Evolutionary conservation across 345 rosid species (phyloP), one percentile per base, ranked within the genome.

Genomic region (Nasturtium officinale): DNA sequence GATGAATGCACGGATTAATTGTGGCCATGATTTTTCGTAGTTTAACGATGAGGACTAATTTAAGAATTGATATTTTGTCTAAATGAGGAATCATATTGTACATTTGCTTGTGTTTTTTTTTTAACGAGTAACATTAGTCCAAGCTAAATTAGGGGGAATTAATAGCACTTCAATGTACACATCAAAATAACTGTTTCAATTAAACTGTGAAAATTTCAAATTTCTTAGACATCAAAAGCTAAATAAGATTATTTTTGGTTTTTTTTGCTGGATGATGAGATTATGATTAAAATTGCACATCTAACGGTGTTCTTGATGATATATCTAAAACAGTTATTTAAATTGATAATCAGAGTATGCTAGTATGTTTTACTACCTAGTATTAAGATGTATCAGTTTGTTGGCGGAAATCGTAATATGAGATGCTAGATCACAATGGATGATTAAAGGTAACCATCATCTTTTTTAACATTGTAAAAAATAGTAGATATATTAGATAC

Each of bases 1-100:
- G 47, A 70, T 63, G 33, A 63, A 70, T 64, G 9, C 9, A 56
- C 80, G 80, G 76, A 56, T 18, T 63, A 2, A 10, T 37, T 47
- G 80, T 37, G 76, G 80, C 48, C 17, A 56, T 47, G 43, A 32
- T 62, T 37, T 55, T 9, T 5, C 45, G 9, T 6, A 54, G 25
- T 33, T 18, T 52, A 45, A 46, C 62, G 3, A 43, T 68, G 15
- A 51, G 68, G 74, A 75, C 74, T 43, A 53, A 35, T 30, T 45
- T 32, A 62, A 54, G 18, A 17, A 23, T 33, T 69, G 6, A 4
- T 43, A 7, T 58, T 50, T 26, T 38, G n/a, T 65, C 54, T 58
- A 59, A 67, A 67, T 29, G 29, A 46, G 59, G 43, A 46, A 46
- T 57, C 4, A 43, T 54, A 15, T 45, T 43, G 7, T 72, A 40